phyloP scores from a whole-genome alignment of 345 rosid species.

The Sonneratia caseolaris region DNA sequence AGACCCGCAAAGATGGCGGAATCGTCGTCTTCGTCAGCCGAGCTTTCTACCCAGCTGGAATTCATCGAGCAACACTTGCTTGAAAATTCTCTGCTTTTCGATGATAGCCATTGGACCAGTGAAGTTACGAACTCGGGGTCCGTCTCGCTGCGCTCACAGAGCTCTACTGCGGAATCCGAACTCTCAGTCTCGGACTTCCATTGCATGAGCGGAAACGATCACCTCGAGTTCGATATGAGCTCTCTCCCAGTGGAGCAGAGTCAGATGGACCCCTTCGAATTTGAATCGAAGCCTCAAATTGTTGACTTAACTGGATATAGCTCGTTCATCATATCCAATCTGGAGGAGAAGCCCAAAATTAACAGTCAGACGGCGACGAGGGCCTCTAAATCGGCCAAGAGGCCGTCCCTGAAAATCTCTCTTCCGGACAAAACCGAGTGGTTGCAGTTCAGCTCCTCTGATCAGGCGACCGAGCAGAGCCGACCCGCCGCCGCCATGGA shows the following conservation, averaged over 20 bases:
- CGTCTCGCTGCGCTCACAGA: not conserved
- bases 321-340: too few species aligned
- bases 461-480: conserved; percentile 1
- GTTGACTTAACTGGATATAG: too few species aligned
- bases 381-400: conserved; percentile 3
- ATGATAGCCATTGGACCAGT: not conserved
- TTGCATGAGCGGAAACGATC: conserved; percentile 5
- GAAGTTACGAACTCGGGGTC: too few species aligned
- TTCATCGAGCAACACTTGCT: conserved; percentile 48
- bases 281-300: conserved; percentile 22
- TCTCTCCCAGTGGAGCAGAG: too few species aligned
- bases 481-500: not conserved
- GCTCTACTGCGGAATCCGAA: not conserved
- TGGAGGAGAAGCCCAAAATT: not conserved
- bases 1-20: conserved; percentile 3
- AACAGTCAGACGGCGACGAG: conserved; percentile 3
- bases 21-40: conserved; percentile 6
- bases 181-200: not conserved
- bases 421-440: conserved; percentile 41
- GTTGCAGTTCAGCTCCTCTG: conserved; percentile 27
- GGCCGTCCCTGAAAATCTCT: conserved; percentile 40
- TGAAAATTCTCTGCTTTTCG: conserved; percentile 6
- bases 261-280: not conserved
- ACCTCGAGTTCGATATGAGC: conserved; percentile 8
- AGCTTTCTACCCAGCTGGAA: conserved; percentile 30